phyloP scores from a whole-genome alignment of 371 early-diverging fungal genomes.

The Amoeboaphelidium protococcarum region DNA sequence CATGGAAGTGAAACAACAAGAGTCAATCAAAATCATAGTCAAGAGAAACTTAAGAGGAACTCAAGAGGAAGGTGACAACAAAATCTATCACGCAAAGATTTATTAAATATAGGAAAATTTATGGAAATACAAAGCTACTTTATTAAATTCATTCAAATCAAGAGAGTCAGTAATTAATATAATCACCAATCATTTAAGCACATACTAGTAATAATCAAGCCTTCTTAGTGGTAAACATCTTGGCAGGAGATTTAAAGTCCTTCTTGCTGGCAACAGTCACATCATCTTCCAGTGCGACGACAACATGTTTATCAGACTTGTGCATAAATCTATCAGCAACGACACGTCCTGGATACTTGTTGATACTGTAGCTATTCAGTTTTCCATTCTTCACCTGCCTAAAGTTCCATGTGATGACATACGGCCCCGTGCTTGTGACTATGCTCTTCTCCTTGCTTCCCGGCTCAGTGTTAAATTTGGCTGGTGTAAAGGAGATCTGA shows the following conservation, averaged over 20 bases:
- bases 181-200: too few species aligned
- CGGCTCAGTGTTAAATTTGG: conserved; percentile 60
- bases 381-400: conserved; percentile 42
- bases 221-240: too few species aligned
- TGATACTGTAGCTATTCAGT: conserved; percentile 51
- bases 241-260: not conserved
- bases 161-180: too few species aligned
- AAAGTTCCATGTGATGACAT: conserved; percentile 83
- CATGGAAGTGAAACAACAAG: too few species aligned
- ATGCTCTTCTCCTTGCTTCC: conserved; percentile 9
- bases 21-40: too few species aligned
- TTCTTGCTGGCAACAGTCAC: conserved; percentile 1
- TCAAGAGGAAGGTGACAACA: too few species aligned
- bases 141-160: too few species aligned
- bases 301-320: conserved; percentile 33
- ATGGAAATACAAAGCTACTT: too few species aligned
- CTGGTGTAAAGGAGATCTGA: conserved; percentile 56
- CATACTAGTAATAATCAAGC: too few species aligned
- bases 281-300: conserved; percentile 31
- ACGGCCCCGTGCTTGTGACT: conserved; percentile 56
- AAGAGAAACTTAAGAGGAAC: too few species aligned
- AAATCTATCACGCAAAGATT: too few species aligned
- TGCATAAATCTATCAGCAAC: conserved; percentile 73
- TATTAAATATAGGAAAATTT: too few species aligned
- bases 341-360: conserved; percentile 42